Base-by-base conservation (phyloP, 495 filamentous ascomycete species). In the Bacidia gigantensis region DNA sequence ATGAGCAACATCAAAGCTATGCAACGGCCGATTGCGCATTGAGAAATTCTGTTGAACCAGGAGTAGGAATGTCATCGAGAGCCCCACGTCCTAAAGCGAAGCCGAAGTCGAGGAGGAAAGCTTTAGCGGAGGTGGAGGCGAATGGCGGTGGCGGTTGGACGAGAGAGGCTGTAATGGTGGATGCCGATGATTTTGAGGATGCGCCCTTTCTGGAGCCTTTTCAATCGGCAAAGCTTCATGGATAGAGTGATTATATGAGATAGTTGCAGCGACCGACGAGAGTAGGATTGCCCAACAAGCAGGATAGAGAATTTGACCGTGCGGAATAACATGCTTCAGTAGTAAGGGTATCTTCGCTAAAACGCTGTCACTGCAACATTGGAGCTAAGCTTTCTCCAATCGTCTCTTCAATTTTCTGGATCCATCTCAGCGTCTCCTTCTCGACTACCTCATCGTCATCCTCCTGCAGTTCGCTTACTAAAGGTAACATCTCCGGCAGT, bases 401-500 rank as follows among this genome's bases (percentile, higher is more conserved):
- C 26, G 89, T 82, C 48, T 73, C 76, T 67, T 97, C 92, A 59
- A 98, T 89, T 65, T 73, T 76, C 66, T 81, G 79, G 55, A 95
- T 86, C 87, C 90, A 92, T 51, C 79, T 75, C 62, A 84, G 72
- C 9, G 86, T 86, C 70, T 95, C 90, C 58, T 80, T 70, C 72
- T 96, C 92, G 38, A 98, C 89, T 22, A 65, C 71, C 67, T 96
- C 90, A 56, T 96, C 87, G 56, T 95, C 92, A 65, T 98, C 92
- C 65, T 98, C 93, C 71, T 92, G 84, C 56, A 93, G 61, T 67
- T 98, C 92, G 55, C 84, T 89, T 47, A 98, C 92, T 50, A 86
- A 84, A 26, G 92, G 92, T 58, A 97, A 69, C 81, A 95, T 95
- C 74, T 98, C 90, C 0, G 89, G 86, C 64, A 97, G 66, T 64